These are phyloP conservation scores for Vigna mungo DNA, from an alignment of 306 rosid genomes.

Conservation along the genomic window DNA sequence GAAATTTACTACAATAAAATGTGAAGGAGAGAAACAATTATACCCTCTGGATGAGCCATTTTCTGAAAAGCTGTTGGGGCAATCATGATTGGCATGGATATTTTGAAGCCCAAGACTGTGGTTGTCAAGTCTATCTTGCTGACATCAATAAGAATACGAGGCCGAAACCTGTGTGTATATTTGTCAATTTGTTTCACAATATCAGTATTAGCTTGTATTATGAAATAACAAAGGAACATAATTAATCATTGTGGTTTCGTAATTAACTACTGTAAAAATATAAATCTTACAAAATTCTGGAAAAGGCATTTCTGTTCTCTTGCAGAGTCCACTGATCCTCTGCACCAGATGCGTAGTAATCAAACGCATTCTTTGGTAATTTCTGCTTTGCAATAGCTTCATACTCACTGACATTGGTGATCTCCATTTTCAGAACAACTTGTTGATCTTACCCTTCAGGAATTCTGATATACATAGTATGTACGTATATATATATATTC, in stretches of 20 bases:
- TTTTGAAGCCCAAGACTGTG: conserved; percentile 89
- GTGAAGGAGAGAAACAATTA: conserved; percentile 30
- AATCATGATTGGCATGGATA: conserved; percentile 99
- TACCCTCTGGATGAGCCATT: conserved; percentile 99
- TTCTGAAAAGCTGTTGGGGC: conserved; percentile 98
- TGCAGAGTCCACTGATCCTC: conserved; percentile 82
- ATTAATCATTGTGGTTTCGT: not conserved
- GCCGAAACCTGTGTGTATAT: conserved; percentile 80
- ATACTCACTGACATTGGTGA: conserved; percentile 72
- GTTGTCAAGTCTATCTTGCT: conserved; percentile 93
- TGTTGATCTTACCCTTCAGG: conserved; percentile 43
- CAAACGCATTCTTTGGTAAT: conserved; percentile 73
- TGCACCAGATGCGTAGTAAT: conserved; percentile 82
- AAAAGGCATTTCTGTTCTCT: conserved; percentile 75
- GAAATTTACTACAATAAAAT: conserved; percentile 7
- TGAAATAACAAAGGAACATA: not conserved
- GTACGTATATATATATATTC: conserved; percentile 2
- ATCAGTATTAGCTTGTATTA: conserved; percentile 14
- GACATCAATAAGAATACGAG: conserved; percentile 93
- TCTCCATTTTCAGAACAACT: conserved; percentile 57
- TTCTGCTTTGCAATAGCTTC: conserved; percentile 74
- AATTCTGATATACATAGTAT: conserved; percentile 28
- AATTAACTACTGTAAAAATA: not conserved
- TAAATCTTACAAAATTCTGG: conserved; percentile 67
- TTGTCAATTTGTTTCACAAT: conserved; percentile 19